These are phyloP conservation scores for Rhodotorula babjevae DNA, from an alignment of 768 basidiomycete species.

Conservation along the genomic window DNA sequence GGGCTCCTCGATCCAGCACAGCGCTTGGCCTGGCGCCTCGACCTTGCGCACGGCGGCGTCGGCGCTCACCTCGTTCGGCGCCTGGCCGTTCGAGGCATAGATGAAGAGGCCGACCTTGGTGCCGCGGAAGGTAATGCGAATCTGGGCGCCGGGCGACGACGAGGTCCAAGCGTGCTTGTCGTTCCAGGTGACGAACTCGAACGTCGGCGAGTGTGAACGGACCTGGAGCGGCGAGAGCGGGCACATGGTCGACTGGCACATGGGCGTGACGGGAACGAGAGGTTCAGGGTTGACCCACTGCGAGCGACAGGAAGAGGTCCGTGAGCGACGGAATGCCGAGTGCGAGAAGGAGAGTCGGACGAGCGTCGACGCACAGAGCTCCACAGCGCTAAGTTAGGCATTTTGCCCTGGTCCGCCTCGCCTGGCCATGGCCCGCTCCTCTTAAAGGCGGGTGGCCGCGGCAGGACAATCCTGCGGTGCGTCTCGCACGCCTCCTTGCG, in stretches of 20 bases:
- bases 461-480: background rate
- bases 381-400: constrained; percentile 11
- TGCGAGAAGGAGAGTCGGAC: accelerated
- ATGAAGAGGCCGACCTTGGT: constrained; percentile 22
- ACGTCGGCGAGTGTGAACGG: constrained; percentile 10
- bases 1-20: constrained; percentile 20
- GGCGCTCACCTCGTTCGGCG: background rate
- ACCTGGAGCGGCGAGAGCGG: constrained; percentile 8
- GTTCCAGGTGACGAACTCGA: constrained; percentile 25
- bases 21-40: constrained; percentile 10
- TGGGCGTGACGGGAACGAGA: constrained; percentile 8
- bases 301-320: too few relatives aligned
- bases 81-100: constrained; percentile 19
- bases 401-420: constrained; percentile 2
- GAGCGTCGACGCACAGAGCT: constrained; percentile 11
- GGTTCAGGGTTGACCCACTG: constrained; percentile 18
- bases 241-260: constrained; percentile 11
- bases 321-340: too few relatives aligned
- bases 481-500: constrained; percentile 29
- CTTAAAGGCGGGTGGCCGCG: background rate
- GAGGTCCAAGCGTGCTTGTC: constrained; percentile 25
- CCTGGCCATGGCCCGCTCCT: constrained; percentile 1
- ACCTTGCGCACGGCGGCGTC: background rate
- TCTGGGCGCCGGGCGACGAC: constrained; percentile 7
- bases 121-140: constrained; percentile 14